Evolutionary conservation across 768 basidiomycete species (phyloP).

Genomic region (Phanerochaete sordida): DNA sequence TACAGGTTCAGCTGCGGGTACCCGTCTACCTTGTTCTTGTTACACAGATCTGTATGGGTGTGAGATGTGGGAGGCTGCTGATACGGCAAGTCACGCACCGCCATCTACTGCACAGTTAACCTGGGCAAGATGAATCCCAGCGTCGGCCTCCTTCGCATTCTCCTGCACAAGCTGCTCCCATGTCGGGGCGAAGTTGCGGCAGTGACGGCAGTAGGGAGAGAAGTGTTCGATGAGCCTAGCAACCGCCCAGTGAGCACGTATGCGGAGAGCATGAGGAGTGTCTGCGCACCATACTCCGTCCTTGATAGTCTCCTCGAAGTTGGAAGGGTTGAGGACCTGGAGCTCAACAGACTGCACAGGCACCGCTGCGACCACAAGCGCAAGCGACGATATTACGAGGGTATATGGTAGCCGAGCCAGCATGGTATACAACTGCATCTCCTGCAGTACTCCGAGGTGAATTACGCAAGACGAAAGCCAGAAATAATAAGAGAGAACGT

Average conservation of each 20-base stretch:
- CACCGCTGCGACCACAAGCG: conserved; percentile 19
- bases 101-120: conserved; percentile 78
- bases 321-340: conserved; percentile 50
- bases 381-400: conserved; percentile 21
- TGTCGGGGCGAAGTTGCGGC: conserved; percentile 73
- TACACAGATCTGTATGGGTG: conserved; percentile 67
- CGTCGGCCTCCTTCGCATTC: conserved; percentile 41
- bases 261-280: not conserved
- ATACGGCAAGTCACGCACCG: conserved; percentile 48
- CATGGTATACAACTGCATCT: conserved; percentile 10
- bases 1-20: conserved; percentile 81
- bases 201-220: conserved; percentile 84
- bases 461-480: not conserved
- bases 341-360: conserved; percentile 25
- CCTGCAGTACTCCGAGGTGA: not conserved
- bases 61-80: too few species aligned
- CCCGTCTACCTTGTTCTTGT: conserved; percentile 57
- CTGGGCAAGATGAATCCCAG: conserved; percentile 67
- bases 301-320: conserved; percentile 49
- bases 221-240: conserved; percentile 79
- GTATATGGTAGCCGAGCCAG: conserved; percentile 17
- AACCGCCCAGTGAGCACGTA: not conserved
- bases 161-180: conserved; percentile 69
- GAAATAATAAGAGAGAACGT: not conserved
- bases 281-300: conserved; percentile 53